phyloP scores from a whole-genome alignment of 2,329 filamentous ascomycete genomes.

The Cladosporium phlei region DNA sequence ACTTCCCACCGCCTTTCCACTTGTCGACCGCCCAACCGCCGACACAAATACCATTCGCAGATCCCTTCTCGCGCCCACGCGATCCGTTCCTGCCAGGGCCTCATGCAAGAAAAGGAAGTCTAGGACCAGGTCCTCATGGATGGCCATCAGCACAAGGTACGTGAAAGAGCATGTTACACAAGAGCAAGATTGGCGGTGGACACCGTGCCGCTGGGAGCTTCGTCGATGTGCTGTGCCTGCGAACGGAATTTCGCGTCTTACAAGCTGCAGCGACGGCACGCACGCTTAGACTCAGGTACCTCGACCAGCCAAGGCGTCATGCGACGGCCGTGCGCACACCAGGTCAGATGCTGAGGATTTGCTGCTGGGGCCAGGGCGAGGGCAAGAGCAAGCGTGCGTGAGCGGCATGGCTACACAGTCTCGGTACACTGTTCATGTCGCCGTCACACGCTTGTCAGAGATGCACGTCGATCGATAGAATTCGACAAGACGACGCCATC shows the following conservation, averaged over 20 bases:
- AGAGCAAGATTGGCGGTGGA: conserved; percentile 1
- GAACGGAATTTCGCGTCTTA: conserved; percentile 11
- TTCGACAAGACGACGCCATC: conserved; percentile 3
- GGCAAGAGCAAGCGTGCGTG: too few relatives aligned
- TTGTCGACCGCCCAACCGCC: conserved; percentile 35
- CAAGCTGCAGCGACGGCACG: conserved; percentile 11
- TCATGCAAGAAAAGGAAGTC: conserved; percentile 33
- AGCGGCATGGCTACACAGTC: too few relatives aligned
- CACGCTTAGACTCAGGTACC: conserved; percentile 14
- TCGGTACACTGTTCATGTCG: too few relatives aligned
- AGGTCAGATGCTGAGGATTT: conserved; percentile 1
- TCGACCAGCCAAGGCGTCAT: conserved; percentile 8
- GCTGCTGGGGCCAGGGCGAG: background rate
- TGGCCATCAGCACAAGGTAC: conserved; percentile 12
- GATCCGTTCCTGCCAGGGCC: conserved; percentile 43
- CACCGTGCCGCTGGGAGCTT: background rate
- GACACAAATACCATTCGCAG: conserved; percentile 43
- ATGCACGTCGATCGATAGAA: conserved; percentile 3
- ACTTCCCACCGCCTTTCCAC: conserved; percentile 32
- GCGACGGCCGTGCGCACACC: background rate
- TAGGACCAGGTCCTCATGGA: conserved; percentile 4
- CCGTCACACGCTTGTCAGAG: background rate
- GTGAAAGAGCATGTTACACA: conserved; percentile 11
- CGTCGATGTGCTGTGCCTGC: conserved; percentile 5
- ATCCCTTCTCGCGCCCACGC: conserved; percentile 41